Evolutionary conservation across 441 rosid genomes (phyloP).

Genomic region (Gossypium schwendimanii): DNA sequence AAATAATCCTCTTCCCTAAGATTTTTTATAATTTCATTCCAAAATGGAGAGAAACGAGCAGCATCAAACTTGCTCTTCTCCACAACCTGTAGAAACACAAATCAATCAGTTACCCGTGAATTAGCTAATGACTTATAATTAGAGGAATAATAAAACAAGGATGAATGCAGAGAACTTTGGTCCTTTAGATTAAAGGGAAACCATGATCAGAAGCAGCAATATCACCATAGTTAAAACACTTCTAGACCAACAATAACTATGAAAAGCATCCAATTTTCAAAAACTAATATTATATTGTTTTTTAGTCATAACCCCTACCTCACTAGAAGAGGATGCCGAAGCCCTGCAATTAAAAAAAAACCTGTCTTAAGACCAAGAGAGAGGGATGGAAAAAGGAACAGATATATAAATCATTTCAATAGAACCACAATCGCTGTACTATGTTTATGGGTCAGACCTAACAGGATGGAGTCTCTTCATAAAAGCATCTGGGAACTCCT

Average conservation of each 20-base stretch:
- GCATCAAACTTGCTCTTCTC: slow-evolving; percentile 71
- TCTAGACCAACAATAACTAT: neutral
- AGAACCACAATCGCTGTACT: neutral
- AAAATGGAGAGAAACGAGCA: slow-evolving; percentile 82
- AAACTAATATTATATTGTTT: neutral
- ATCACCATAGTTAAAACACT: neutral
- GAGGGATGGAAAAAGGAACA: neutral
- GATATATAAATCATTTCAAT: slow-evolving; percentile 8
- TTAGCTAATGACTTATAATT: slow-evolving; percentile 9
- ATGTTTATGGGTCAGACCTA: slow-evolving; percentile 31
- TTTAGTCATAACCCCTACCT: slow-evolving; percentile 33
- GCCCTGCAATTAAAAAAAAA: slow-evolving; percentile 44
- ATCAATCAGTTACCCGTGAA: slow-evolving; percentile 8
- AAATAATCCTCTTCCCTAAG: slow-evolving; percentile 93
- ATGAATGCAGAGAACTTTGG: neutral
- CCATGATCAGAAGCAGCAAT: neutral
- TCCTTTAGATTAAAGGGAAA: neutral
- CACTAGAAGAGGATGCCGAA: slow-evolving; percentile 32
- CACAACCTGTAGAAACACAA: slow-evolving; percentile 37
- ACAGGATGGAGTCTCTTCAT: slow-evolving; percentile 53
- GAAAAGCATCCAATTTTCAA: neutral
- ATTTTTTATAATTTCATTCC: slow-evolving; percentile 87
- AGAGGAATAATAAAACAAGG: neutral
- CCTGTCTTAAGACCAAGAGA: neutral
- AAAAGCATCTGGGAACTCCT: slow-evolving; percentile 83